phyloP scores from a whole-genome alignment of 352 stramenopile genomes.

The Saprolegnia diclina region DNA sequence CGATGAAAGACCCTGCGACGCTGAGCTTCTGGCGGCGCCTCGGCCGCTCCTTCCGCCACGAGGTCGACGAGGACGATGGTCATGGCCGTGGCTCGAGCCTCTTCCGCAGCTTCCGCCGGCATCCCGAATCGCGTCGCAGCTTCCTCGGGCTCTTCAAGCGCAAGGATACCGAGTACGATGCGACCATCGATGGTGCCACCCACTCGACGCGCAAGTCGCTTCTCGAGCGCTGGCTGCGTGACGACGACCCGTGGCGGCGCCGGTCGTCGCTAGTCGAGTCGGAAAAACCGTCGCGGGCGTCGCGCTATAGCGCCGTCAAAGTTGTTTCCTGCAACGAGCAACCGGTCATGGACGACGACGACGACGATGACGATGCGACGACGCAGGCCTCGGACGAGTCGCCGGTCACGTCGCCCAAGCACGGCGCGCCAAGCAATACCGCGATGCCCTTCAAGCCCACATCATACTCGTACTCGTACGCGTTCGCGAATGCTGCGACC shows the following conservation, averaged over 20 bases:
- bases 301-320: not conserved
- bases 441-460: not conserved
- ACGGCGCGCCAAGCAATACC: not conserved
- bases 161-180: not conserved
- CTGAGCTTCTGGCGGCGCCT: not conserved
- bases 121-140: not conserved
- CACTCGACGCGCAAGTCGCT: not conserved
- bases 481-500: not conserved
- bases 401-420: not conserved
- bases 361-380: not conserved
- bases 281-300: no score
- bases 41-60: not conserved
- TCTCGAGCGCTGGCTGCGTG: not conserved
- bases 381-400: constrained; percentile 6
- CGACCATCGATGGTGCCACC: not conserved
- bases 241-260: not conserved
- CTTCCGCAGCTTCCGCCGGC: not conserved
- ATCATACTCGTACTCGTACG: constrained; percentile 1
- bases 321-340: not conserved
- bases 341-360: no score
- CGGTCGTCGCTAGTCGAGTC: not conserved
- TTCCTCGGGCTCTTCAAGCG: not conserved
- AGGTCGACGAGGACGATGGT: not conserved
- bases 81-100: not conserved
- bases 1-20: no score